phyloP scores from a whole-genome alignment of 2,329 filamentous ascomycete genomes.

The Westerdykella sp. region DNA sequence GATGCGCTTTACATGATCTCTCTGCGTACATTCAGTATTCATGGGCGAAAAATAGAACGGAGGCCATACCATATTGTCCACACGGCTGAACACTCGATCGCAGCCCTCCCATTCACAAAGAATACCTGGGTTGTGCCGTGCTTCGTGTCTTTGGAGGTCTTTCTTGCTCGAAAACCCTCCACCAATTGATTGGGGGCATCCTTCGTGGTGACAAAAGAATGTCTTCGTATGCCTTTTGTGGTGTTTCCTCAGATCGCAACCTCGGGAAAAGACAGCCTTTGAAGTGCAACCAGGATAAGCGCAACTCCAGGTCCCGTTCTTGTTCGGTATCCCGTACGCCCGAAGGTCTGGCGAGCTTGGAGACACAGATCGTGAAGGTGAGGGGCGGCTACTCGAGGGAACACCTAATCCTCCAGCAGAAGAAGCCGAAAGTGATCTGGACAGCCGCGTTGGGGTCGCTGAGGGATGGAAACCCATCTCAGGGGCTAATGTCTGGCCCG shows the following conservation, averaged over 20 bases:
- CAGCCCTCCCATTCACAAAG: constrained; percentile 54
- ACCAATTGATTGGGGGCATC: constrained; percentile 51
- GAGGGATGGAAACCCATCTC: constrained; percentile 21
- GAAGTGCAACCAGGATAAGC: constrained; percentile 55
- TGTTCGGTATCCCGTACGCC: constrained; percentile 40
- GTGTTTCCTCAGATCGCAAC: constrained; percentile 58
- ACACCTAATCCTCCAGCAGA: constrained; percentile 20
- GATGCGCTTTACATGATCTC: constrained; percentile 31
- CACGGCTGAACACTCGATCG: constrained; percentile 53
- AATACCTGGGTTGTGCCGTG: constrained; percentile 57
- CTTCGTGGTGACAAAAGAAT: constrained; percentile 54
- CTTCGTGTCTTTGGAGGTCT: constrained; percentile 55
- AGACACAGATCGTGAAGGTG: constrained; percentile 35
- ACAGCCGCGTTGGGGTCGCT: constrained; percentile 17
- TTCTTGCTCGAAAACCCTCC: constrained; percentile 59
- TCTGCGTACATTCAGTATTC: constrained; percentile 13
- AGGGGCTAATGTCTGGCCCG: constrained; percentile 18
- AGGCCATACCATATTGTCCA: constrained; percentile 53
- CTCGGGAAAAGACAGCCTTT: constrained; percentile 51
- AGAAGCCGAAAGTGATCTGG: constrained; percentile 33
- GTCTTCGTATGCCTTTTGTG: constrained; percentile 57
- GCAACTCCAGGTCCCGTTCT: constrained; percentile 52
- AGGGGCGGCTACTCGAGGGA: constrained; percentile 21
- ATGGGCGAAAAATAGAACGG: background rate
- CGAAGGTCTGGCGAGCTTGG: constrained; percentile 37